Evolutionary conservation across 106 monocot genomes (phyloP).

Genomic region (Ottelia alismoides): DNA sequence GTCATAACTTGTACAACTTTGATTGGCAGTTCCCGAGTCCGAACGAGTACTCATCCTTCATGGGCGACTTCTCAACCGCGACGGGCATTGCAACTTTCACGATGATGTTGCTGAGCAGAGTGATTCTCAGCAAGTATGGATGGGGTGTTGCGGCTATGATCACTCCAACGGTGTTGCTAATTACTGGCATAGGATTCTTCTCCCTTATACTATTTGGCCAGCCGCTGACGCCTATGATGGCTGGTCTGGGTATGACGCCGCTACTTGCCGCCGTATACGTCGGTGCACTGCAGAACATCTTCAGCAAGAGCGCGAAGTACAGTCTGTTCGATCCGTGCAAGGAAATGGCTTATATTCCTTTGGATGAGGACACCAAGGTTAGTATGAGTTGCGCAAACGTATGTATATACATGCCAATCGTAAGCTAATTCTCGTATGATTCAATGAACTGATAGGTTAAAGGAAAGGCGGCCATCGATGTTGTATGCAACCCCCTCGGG

Average conservation of each 20-base stretch:
- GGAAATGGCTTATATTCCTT: constrained; percentile 93
- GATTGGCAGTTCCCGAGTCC: constrained; percentile 81
- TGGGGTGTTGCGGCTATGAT: constrained; percentile 99
- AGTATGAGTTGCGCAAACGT: constrained; percentile 1
- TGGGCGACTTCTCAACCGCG: constrained; percentile 97
- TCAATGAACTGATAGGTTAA: constrained; percentile 78
- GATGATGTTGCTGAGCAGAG: constrained; percentile 90
- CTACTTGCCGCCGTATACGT: constrained; percentile 89
- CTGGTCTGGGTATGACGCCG: constrained; percentile 60
- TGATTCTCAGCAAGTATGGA: constrained; percentile 86
- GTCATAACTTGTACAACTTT: too few species aligned
- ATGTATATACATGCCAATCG: too few species aligned
- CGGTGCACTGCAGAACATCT: constrained; percentile 84
- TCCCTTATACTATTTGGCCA: constrained; percentile 75
- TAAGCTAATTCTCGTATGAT: too few species aligned
- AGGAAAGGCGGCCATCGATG: constrained; percentile 96
- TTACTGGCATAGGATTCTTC: constrained; percentile 95
- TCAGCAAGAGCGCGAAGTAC: constrained; percentile 93
- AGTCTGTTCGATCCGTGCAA: constrained; percentile 95
- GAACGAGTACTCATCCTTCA: constrained; percentile 96
- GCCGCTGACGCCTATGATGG: constrained; percentile 50
- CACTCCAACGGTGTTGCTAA: constrained; percentile 80
- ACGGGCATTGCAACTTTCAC: constrained; percentile 88
- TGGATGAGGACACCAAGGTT: constrained; percentile 91
- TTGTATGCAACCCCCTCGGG: constrained; percentile 96